Base-by-base conservation (phyloP, 768 basidiomycete genomes). In the Clavaria fumosa region DNA sequence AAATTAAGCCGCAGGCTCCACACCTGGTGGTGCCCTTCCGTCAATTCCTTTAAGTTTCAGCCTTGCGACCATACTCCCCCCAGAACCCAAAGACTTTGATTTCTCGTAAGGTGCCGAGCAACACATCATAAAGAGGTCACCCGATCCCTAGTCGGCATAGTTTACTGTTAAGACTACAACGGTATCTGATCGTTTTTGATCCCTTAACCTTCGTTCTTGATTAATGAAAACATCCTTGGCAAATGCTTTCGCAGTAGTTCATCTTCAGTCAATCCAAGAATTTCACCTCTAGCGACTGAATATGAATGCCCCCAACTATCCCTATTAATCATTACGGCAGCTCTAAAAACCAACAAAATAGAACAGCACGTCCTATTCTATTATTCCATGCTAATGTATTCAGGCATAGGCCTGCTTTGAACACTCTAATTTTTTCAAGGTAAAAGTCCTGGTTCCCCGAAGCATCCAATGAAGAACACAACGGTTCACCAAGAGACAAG, bases 21-120 rank as follows among this genome's bases (percentile, higher is more conserved):
- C n/a, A n/a, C 54, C 74, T 75, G 70, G 74, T 76, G 73, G 74
- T 76, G 71, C 74, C 73, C 74, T 77, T 75, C 75, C 68, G 63
- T 75, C 72, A 77, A 76, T 76, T 77, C 72, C 73, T 75, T 74
- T 74, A 75, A 76, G 73, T 76, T 75, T 75, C 73, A 74, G 59
- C 59, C 56, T 60, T 61, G 56, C 59, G 52, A 61, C 59, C 59
- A 61, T 61, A 62, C 60, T 62, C 58, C 59, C 56, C 59, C 59
- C 57, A 58, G 60, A 81, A 77, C 77, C 78, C 76, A 78, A 79
- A 78, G 72, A 77, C 77, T 78, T 77, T 78, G 75, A 75, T 79
- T 79, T 78, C 75, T 75, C 67, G 69, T 73, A 76, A 76, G 75
- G 75, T 75, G 73, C 76, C 66, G 68, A 76, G 62, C 63, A 61